phyloP scores from a whole-genome alignment of 257 asterid genomes.

The Pogostemon cablin region DNA sequence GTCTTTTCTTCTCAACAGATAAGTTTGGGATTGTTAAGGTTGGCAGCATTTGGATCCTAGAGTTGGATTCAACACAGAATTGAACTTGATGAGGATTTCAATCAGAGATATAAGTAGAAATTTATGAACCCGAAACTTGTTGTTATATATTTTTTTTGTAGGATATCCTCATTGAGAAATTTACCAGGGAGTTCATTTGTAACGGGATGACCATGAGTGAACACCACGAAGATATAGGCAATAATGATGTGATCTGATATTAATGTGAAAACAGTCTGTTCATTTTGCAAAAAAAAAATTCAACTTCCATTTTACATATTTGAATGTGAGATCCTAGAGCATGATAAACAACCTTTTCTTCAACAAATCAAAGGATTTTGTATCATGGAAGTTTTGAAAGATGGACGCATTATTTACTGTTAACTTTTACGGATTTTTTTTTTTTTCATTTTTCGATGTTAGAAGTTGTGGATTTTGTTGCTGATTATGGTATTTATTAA shows the following conservation, averaged over 20 bases:
- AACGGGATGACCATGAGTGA: not conserved
- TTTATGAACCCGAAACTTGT: too few species aligned
- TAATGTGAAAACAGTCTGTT: not conserved
- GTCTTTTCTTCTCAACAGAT: too few species aligned
- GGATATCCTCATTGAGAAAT: not conserved
- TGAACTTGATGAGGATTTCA: too few species aligned
- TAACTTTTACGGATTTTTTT: too few species aligned
- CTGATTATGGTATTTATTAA: conserved; percentile 9
- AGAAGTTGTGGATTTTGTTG: not conserved
- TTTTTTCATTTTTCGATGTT: not conserved
- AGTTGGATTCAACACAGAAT: not conserved
- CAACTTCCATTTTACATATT: not conserved
- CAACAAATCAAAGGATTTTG: not conserved
- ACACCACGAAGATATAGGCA: not conserved
- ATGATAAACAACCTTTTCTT: not conserved
- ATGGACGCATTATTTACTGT: not conserved
- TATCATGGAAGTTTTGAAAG: not conserved
- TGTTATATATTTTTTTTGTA: too few species aligned
- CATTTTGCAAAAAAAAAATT: too few species aligned
- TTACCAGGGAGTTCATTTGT: not conserved
- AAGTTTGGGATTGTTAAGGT: too few species aligned
- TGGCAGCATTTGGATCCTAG: not conserved
- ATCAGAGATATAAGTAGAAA: too few species aligned
- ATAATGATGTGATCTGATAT: not conserved
- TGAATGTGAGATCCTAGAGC: not conserved